Conservation (phyloP, 2,329 filamentous ascomycete species). For the Cercospora zeina region DNA sequence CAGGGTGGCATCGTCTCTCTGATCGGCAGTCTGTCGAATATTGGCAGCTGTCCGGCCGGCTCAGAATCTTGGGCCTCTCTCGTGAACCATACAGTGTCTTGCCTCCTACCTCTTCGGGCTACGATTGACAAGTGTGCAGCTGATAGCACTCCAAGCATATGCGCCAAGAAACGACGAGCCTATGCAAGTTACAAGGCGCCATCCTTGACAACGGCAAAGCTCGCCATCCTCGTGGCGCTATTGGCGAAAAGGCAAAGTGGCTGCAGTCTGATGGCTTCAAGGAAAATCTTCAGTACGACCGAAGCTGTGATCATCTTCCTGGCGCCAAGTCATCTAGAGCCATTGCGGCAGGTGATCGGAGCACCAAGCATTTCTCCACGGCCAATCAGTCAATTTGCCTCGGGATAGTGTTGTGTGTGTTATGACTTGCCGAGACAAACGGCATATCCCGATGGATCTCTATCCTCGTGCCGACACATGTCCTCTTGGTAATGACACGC, state of each 20-base stretch:
- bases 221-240: not conserved
- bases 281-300: slow-evolving; percentile 3
- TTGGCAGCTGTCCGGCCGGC: slow-evolving; percentile 6
- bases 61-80: not conserved
- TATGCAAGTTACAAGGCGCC: not conserved
- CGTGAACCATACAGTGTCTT: slow-evolving; percentile 13
- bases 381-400: slow-evolving; percentile 11
- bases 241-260: slow-evolving; percentile 7
- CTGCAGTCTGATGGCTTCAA: slow-evolving; percentile 1
- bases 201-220: not conserved
- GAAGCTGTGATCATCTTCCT: slow-evolving; percentile 9
- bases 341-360: slow-evolving; percentile 14
- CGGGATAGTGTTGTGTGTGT: not conserved
- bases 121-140: slow-evolving; percentile 13
- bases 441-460: not conserved
- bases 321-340: slow-evolving; percentile 15
- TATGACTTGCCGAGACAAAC: slow-evolving; percentile 6
- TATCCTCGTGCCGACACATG: not conserved
- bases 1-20: not conserved
- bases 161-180: slow-evolving; percentile 12
- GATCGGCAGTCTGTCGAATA: not conserved
- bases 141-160: slow-evolving; percentile 18
- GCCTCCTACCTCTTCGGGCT: slow-evolving; percentile 18
- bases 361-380: slow-evolving; percentile 16
- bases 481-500: not conserved